These are phyloP conservation scores for Neocucurbitaria cava DNA, from an alignment of 2,329 filamentous ascomycete genomes.

Conservation along the genomic window DNA sequence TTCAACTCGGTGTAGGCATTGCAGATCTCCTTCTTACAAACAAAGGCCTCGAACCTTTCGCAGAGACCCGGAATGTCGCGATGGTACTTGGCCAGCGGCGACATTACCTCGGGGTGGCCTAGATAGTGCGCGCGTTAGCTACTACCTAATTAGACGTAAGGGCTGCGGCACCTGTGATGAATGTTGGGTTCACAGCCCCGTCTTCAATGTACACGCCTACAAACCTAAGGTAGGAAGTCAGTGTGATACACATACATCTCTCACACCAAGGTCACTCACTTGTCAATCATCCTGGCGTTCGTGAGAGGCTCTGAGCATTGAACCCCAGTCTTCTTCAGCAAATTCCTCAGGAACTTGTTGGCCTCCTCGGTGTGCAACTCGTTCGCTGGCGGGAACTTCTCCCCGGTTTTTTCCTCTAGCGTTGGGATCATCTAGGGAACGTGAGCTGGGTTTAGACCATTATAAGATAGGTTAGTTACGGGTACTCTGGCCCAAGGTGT, in stretches of 20 bases:
- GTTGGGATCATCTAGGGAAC: slow-evolving; percentile 96
- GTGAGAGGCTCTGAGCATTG: slow-evolving; percentile 90
- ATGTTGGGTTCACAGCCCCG: slow-evolving; percentile 90
- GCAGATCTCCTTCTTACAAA: slow-evolving; percentile 95
- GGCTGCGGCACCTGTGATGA: no score
- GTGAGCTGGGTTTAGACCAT: no score
- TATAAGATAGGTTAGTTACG: no score
- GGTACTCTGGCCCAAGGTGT: slow-evolving; percentile 90
- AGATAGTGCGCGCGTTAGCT: no score
- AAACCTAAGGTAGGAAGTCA: slow-evolving; percentile 51
- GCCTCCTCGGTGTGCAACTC: slow-evolving; percentile 90
- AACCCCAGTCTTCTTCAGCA: slow-evolving; percentile 89
- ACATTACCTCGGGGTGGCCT: slow-evolving; percentile 88
- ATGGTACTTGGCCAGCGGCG: slow-evolving; percentile 94
- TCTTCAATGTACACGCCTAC: slow-evolving; percentile 94
- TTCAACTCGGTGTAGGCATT: slow-evolving; percentile 99
- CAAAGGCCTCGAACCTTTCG: slow-evolving; percentile 97
- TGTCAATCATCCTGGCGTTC: slow-evolving; percentile 95
- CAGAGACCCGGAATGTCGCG: slow-evolving; percentile 75
- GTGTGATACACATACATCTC: no score
- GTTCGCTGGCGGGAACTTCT: slow-evolving; percentile 91
- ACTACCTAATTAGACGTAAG: no score
- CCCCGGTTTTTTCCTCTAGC: slow-evolving; percentile 85
- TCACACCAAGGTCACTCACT: slow-evolving; percentile 43
- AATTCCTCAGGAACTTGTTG: slow-evolving; percentile 75